phyloP scores from a whole-genome alignment of 1,139 yeast genomes.

The Debaryomyces fabryi region DNA sequence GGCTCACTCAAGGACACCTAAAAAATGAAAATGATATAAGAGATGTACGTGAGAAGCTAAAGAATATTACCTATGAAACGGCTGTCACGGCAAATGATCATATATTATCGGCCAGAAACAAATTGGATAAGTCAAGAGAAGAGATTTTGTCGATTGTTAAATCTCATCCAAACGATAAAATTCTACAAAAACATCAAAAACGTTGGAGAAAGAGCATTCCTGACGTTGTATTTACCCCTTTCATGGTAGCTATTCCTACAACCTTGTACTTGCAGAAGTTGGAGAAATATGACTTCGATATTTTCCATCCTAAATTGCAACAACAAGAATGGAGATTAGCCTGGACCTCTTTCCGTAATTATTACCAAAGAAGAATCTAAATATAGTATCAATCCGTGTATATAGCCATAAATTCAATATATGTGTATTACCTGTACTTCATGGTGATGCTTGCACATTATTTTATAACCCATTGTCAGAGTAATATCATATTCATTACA shows the following conservation, averaged over 20 bases:
- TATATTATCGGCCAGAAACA: slow-evolving; percentile 63
- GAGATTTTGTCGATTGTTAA: slow-evolving; percentile 34
- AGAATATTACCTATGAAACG: slow-evolving; percentile 67
- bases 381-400: neutral
- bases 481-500: neutral
- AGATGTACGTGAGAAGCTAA: slow-evolving; percentile 43
- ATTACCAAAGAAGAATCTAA: slow-evolving; percentile 45
- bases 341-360: slow-evolving; percentile 62
- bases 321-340: slow-evolving; percentile 74
- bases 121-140: slow-evolving; percentile 42
- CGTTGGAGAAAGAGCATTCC: slow-evolving; percentile 56
- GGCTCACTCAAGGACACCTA: slow-evolving; percentile 52
- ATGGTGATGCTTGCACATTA: neutral
- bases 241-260: slow-evolving; percentile 69
- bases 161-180: slow-evolving; percentile 27
- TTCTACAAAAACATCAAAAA: slow-evolving; percentile 33
- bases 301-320: slow-evolving; percentile 50
- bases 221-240: slow-evolving; percentile 68
- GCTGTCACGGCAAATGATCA: slow-evolving; percentile 84
- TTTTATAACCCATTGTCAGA: neutral
- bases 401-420: neutral
- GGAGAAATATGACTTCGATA: slow-evolving; percentile 66
- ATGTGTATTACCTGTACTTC: neutral
- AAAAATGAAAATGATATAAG: slow-evolving; percentile 24
- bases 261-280: slow-evolving; percentile 60